Conservation (phyloP, 305 asterid species). For the Plantago rigida region DNA sequence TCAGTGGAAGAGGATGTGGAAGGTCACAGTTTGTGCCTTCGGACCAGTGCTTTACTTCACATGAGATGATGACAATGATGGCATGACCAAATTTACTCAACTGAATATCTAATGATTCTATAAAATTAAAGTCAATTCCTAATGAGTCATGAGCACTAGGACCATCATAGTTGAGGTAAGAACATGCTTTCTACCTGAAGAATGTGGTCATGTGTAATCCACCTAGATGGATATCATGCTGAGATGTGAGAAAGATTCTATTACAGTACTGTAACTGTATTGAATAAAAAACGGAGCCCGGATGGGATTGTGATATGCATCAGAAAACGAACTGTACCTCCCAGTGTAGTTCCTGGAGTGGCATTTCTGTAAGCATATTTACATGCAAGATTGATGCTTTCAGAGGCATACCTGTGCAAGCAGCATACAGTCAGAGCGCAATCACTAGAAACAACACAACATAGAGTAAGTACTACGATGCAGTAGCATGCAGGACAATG, state of each 20-base stretch:
- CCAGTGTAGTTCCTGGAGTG: constrained; percentile 79
- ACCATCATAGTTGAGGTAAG: no score
- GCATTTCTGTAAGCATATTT: constrained; percentile 87
- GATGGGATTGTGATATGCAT: constrained; percentile 11
- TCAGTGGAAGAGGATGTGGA: neutral
- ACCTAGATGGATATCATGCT: neutral
- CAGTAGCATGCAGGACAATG: no score
- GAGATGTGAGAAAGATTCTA: no score
- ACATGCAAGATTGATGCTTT: constrained; percentile 69
- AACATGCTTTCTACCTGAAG: no score
- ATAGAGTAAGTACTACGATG: no score
- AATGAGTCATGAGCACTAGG: neutral
- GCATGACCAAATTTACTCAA: neutral
- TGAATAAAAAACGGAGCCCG: neutral
- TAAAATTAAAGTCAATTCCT: neutral
- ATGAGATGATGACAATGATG: neutral
- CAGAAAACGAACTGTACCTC: constrained; percentile 38
- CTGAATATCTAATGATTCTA: neutral
- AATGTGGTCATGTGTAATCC: no score
- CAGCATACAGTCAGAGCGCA: constrained; percentile 18
- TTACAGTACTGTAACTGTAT: no score
- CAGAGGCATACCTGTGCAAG: constrained; percentile 74
- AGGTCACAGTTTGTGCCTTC: constrained; percentile 1
- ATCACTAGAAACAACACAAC: neutral
- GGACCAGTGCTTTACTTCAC: neutral